Conservation (phyloP, 2,329 filamentous ascomycete genomes). For the Oidium heveae region DNA sequence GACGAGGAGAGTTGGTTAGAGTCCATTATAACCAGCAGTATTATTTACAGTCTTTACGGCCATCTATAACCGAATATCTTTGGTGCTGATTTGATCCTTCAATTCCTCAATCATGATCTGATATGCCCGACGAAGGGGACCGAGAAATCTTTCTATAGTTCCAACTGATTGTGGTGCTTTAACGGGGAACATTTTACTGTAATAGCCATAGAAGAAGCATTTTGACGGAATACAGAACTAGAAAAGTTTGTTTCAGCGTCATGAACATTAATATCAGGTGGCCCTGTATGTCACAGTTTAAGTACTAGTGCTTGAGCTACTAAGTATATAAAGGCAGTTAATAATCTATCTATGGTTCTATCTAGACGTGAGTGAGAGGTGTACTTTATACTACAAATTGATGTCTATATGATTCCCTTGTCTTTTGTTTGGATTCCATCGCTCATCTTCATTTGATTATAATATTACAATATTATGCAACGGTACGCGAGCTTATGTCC, state of each 20-base stretch:
- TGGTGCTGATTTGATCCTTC: neutral
- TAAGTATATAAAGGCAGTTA: no score
- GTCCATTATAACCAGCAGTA: neutral
- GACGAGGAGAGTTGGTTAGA: neutral
- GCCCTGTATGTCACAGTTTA: no score
- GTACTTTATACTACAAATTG: no score
- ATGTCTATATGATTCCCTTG: no score
- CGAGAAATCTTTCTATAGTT: conserved; percentile 1
- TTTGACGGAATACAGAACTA: conserved; percentile 1
- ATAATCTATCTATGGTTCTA: no score
- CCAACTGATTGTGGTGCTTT: conserved; percentile 1
- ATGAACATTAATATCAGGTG: neutral
- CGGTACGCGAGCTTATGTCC: no score
- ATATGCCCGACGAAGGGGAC: neutral
- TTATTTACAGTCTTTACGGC: conserved; percentile 1
- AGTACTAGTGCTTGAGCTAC: no score
- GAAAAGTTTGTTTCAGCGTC: conserved; percentile 1
- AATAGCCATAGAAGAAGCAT: neutral
- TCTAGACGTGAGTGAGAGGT: no score
- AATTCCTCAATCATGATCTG: neutral
- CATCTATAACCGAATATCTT: conserved; percentile 1
- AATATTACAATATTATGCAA: no score
- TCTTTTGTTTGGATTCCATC: no score
- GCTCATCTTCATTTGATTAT: no score
- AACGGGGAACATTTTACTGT: neutral